phyloP scores from a whole-genome alignment of 306 rosid genomes.

The Quercus parvula region DNA sequence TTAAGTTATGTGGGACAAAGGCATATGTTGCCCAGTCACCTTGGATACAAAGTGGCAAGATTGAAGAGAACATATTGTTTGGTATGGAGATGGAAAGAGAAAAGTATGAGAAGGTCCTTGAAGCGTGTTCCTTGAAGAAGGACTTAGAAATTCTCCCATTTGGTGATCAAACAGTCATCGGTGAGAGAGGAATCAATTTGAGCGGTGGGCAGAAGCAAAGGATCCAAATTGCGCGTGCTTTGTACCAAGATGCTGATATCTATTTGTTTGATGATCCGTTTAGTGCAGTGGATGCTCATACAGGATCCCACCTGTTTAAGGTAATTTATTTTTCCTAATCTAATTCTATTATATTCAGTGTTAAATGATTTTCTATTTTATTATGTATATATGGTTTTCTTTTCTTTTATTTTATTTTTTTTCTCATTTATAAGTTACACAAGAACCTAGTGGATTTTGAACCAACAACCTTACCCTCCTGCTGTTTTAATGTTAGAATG shows the following conservation, averaged over 20 bases:
- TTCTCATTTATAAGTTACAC: no score
- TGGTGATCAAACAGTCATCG: constrained; percentile 82
- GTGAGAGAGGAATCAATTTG: constrained; percentile 86
- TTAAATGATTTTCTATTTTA: neutral
- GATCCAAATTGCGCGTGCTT: constrained; percentile 76
- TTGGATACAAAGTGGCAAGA: constrained; percentile 88
- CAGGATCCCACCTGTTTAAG: constrained; percentile 85
- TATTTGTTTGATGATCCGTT: constrained; percentile 88
- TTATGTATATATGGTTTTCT: neutral
- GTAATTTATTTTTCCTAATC: constrained; percentile 18
- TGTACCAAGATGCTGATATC: constrained; percentile 78
- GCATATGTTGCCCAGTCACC: constrained; percentile 90
- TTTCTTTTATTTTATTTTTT: neutral
- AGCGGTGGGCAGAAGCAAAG: constrained; percentile 93
- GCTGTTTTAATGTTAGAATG: no score
- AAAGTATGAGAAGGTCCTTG: constrained; percentile 65
- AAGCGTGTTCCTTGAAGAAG: constrained; percentile 71
- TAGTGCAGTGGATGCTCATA: constrained; percentile 92
- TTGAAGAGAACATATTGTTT: constrained; percentile 71
- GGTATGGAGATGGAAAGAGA: constrained; percentile 70
- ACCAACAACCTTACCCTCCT: no score
- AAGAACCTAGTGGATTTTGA: no score
- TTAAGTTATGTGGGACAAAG: constrained; percentile 75
- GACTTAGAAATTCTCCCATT: constrained; percentile 70
- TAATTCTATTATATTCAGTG: neutral